A percentile compares a stretch with the other conserved stretches of the same genome.
Conservation (phyloP, 768 basidiomycete genomes). For the Daedaleopsis sinensis region DNA sequence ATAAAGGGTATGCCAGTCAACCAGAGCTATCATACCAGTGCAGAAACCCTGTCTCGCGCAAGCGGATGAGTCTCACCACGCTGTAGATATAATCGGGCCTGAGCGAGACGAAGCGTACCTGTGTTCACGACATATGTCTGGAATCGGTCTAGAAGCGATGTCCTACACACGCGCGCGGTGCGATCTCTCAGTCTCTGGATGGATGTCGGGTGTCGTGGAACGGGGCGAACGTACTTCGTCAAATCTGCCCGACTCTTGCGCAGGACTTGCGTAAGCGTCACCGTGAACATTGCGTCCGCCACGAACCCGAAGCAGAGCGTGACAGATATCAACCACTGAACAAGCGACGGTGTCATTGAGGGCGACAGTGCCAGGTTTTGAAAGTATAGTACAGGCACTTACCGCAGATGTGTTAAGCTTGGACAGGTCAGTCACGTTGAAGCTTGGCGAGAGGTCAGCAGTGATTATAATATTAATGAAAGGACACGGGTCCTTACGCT, state of each 20-base stretch:
- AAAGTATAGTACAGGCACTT: neutral
- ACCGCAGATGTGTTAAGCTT: neutral
- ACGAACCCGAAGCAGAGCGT: neutral
- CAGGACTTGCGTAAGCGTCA: neutral
- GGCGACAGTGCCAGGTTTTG: too few relatives aligned
- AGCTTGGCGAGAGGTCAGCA: neutral
- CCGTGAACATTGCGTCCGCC: constrained; percentile 1
- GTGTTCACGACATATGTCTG: constrained; percentile 1
- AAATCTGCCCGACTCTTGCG: neutral
- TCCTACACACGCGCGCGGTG: too few relatives aligned
- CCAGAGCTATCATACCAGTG: neutral
- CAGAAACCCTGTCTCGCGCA: neutral
- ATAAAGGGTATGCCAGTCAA: too few relatives aligned
- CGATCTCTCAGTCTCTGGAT: neutral
- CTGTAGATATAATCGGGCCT: neutral
- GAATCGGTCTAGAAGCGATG: neutral
- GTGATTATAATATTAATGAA: neutral
- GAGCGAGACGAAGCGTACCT: neutral
- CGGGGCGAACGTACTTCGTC: neutral
- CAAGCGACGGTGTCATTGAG: too few relatives aligned
- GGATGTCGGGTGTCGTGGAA: too few relatives aligned
- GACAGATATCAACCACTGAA: neutral
- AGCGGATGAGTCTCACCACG: neutral
- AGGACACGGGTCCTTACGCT: neutral
- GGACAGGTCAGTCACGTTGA: too few relatives aligned